phyloP scores from a whole-genome alignment of 1,284 basidiomycete genomes.

The Malassezia sympodialis region DNA sequence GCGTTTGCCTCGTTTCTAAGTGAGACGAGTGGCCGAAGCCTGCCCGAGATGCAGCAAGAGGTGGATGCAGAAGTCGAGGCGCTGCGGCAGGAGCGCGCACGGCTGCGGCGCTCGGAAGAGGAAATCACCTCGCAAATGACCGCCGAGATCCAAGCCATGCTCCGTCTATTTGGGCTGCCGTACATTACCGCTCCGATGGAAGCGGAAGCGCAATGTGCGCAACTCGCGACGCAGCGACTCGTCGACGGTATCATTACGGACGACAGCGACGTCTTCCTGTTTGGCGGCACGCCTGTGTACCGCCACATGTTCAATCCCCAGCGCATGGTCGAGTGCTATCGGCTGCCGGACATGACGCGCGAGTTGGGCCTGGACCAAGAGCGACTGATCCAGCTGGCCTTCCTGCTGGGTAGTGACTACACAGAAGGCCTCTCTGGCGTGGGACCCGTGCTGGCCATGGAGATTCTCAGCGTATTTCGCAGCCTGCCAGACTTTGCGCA shows the following conservation, averaged over 20 bases:
- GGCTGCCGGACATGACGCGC: conserved; percentile 69
- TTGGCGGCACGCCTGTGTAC: conserved; percentile 83
- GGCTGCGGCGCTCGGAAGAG: conserved; percentile 82
- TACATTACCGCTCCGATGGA: conserved; percentile 97
- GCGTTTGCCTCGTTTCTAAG: conserved; percentile 76
- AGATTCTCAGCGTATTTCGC: conserved; percentile 50
- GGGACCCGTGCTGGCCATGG: conserved; percentile 92
- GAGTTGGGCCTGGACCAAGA: conserved; percentile 81
- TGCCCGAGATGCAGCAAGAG: conserved; percentile 61
- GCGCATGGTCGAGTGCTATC: conserved; percentile 93
- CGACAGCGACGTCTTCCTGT: conserved; percentile 97
- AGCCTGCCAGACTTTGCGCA: conserved; percentile 67
- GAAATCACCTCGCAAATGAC: conserved; percentile 92
- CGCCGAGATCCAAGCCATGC: conserved; percentile 71
- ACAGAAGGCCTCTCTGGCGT: conserved; percentile 89
- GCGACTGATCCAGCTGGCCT: conserved; percentile 77
- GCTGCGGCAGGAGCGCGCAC: conserved; percentile 72
- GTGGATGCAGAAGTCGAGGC: conserved; percentile 81
- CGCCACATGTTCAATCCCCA: conserved; percentile 99
- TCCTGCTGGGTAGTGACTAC: conserved; percentile 92
- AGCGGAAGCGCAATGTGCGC: conserved; percentile 96
- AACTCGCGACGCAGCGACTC: conserved; percentile 69
- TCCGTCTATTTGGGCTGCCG: conserved; percentile 89
- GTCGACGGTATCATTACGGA: conserved; percentile 98
- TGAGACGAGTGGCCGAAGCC: conserved; percentile 58